A percentile compares a stretch with the other conserved stretches of the same genome.
These are phyloP conservation scores for Cochlearia excelsa DNA, from an alignment of 345 rosid species.

Conservation along the genomic window DNA sequence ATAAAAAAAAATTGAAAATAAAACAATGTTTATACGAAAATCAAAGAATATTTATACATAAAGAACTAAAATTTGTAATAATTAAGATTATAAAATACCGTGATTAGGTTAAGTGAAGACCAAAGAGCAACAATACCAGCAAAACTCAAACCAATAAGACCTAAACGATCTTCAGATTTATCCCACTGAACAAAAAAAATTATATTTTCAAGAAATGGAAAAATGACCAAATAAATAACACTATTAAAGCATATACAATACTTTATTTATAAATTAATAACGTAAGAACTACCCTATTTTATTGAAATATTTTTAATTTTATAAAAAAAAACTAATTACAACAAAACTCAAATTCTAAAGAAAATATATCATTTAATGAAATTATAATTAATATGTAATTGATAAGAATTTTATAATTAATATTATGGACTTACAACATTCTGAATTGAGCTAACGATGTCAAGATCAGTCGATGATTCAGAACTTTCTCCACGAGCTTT, in stretches of 20 bases:
- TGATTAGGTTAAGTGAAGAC: slow-evolving; percentile 64
- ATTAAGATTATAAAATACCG: slow-evolving; percentile 39
- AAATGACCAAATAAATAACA: no score
- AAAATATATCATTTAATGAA: neutral
- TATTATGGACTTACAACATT: slow-evolving; percentile 51
- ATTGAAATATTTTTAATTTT: no score
- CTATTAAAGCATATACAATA: no score
- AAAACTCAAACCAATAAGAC: slow-evolving; percentile 72
- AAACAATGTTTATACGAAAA: neutral
- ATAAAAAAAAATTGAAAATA: slow-evolving; percentile 14
- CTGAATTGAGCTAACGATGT: slow-evolving; percentile 55
- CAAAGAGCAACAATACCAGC: slow-evolving; percentile 66
- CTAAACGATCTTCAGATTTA: slow-evolving; percentile 73
- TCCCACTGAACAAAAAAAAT: slow-evolving; percentile 52
- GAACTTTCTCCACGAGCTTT: slow-evolving; percentile 63
- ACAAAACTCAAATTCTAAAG: neutral
- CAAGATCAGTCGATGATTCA: slow-evolving; percentile 62
- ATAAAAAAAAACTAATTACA: no score
- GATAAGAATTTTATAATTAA: neutral
- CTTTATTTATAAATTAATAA: no score
- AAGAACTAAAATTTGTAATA: no score
- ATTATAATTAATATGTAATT: neutral
- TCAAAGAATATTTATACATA: slow-evolving; percentile 2
- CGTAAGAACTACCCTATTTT: no score
- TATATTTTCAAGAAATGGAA: no score